These are phyloP conservation scores for Boletus tomentosulus DNA, from an alignment of 768 basidiomycete genomes.

Conservation along the genomic window DNA sequence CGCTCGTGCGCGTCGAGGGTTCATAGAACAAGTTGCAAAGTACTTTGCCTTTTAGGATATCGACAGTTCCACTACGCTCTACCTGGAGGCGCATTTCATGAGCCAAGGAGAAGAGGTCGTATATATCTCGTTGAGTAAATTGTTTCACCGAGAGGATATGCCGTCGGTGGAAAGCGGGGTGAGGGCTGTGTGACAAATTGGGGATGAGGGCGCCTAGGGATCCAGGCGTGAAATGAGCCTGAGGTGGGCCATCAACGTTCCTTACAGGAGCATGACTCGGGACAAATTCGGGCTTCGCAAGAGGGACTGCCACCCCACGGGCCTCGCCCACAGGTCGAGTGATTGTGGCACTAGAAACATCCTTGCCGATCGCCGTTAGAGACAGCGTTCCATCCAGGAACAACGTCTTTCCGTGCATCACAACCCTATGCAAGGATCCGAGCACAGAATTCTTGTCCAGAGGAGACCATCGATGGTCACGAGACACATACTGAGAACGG, in stretches of 20 bases:
- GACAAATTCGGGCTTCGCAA: constrained; percentile 25
- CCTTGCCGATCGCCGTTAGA: constrained; percentile 57
- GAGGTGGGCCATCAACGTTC: constrained; percentile 21
- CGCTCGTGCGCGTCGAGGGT: constrained; percentile 91
- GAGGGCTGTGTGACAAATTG: constrained; percentile 36
- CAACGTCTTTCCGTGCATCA: constrained; percentile 83
- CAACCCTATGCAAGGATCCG: constrained; percentile 85
- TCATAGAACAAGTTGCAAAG: constrained; percentile 95
- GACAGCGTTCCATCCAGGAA: constrained; percentile 82
- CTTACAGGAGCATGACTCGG: constrained; percentile 33
- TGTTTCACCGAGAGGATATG: constrained; percentile 95
- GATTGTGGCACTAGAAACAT: constrained; percentile 62
- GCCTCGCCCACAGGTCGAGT: constrained; percentile 36
- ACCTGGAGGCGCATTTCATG: constrained; percentile 97
- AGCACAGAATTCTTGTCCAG: constrained; percentile 56
- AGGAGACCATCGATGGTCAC: constrained; percentile 74
- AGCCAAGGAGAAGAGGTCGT: constrained; percentile 91
- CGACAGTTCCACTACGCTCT: constrained; percentile 83
- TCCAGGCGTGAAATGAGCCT: constrained; percentile 6
- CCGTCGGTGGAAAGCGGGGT: constrained; percentile 87
- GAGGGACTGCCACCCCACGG: constrained; percentile 18
- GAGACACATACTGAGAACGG: constrained; percentile 49
- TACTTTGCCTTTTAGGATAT: constrained; percentile 87
- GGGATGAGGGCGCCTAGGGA: constrained; percentile 16
- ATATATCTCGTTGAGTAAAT: constrained; percentile 82